Base-by-base conservation (phyloP, 495 filamentous ascomycete genomes). In the Penicillium coffeae region DNA sequence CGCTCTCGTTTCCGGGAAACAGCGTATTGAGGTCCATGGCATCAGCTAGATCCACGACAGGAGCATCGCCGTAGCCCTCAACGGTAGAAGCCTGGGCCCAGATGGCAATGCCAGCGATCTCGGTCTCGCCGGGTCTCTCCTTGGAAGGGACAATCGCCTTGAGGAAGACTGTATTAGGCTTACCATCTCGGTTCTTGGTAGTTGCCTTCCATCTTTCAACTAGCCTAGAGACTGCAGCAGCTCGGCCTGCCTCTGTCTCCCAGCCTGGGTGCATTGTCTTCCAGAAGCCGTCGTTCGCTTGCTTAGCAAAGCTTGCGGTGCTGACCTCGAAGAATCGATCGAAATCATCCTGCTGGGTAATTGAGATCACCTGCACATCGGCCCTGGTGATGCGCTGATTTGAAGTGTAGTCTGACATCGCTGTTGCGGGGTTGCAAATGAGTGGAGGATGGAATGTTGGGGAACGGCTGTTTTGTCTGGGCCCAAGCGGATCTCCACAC, bases 271-370 rank as follows among this genome's bases (percentile, higher is more conserved):
- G 68, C 53, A 68, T 55, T 32, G 56, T 59, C 2, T 54, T 67
- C 73, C 73, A 77, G 35, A 75, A 51, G 1, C 54, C 58, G 52
- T 77, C 74, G 15, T 55, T 35, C 7, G 45, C 51, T 35, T 77
- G 73, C 10, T 30, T 30, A 10, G 10, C 25, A 10, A 30, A 30
- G 25, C 25, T 5, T 5, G 25, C 25, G 10, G 10, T 30, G 4
- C 25, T 10, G 25, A 30, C 10, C 5, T 30, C 25, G 25, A 30
- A 30, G 25, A 30, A 30, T 4, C 25, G 25, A 4, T 30, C 25
- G 25, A 30, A 30, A 10, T 30, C 25, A 30, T 30, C 10, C 10
- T 30, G 25, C 25, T 30, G 25, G 25, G 25, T 10, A 5, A 10
- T 30, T 30, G 5, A 30, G n/a, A n/a, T n/a, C n/a, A 30, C 25